Base-by-base conservation (phyloP, 257 asterid species). In the Buddleja alternifolia region DNA sequence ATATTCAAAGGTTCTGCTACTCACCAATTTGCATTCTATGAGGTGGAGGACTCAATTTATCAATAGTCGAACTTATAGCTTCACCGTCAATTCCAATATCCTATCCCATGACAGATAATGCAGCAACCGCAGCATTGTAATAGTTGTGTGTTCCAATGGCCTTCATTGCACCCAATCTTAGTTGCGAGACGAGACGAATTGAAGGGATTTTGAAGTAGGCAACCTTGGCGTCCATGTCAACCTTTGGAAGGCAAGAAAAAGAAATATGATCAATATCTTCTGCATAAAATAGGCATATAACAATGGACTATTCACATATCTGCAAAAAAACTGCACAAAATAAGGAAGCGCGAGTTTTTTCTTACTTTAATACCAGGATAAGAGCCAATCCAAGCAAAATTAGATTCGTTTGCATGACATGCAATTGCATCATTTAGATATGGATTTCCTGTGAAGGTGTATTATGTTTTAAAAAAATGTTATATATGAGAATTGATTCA, bases 11-110 rank as follows among this genome's bases (percentile, higher is more conserved):
- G n/a, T n/a, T n/a, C n/a, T n/a, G 7, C 19, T 12, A 60, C 72
- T 63, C 54, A 78, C 83, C 71, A 37, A 72, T 65, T 72, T 75
- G 78, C 81, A 79, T 75, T 66, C 84, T 56, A 44, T 79, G 84
- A 45, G 81, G 81, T 50, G 75, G 81, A 58, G 74, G 40, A 58
- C 60, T 36, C 64, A 79, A 40, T 72, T 75, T 68, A 44, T 69
- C 72, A 42, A 79, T 79, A 0, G 68, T 63, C 63, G 74, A 71
- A 58, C 34, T 37, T 4, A 79, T 56, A 47, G 73, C 75, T 63
- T 32, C 67, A 63, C 34, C 47, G 6, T 75, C 60, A 16, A 75
- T 72, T 17, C 77, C 84, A 54, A 79, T 39, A 72, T 67, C 81
- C 51, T 75, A 63, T 32, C 70, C 84, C 4, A 72, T 58, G 41